Percentiles rank a stretch among this genome's conserved stretches.
phyloP scores from a whole-genome alignment of 208 protist genomes.

The Trichomonas gallinae region DNA sequence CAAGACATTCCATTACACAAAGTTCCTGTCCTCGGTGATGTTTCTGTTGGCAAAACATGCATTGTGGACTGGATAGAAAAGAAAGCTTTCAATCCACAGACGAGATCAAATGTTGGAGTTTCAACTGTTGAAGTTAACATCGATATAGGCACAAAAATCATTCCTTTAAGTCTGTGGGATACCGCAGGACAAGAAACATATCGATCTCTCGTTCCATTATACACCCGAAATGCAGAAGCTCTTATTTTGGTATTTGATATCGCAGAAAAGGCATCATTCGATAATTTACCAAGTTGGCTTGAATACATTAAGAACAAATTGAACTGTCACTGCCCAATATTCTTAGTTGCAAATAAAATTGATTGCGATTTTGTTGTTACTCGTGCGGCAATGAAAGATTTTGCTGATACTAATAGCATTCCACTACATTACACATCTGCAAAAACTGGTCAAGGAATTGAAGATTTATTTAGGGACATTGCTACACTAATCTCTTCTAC shows the following conservation, averaged over 20 bases:
- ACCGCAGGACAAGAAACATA: neutral
- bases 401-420: neutral
- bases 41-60: neutral
- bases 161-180: neutral
- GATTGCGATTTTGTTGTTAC: neutral
- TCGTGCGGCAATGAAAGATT: neutral
- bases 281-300: neutral
- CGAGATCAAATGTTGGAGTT: neutral
- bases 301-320: neutral
- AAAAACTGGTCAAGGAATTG: neutral
- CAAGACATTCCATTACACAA: neutral
- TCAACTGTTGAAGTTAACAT: neutral
- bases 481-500: neutral
- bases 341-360: neutral
- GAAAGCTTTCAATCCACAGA: neutral
- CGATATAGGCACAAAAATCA: neutral
- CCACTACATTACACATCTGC: neutral
- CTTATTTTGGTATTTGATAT: neutral
- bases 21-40: neutral
- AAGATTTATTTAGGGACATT: neutral
- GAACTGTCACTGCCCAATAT: neutral
- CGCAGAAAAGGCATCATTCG: neutral
- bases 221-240: neutral
- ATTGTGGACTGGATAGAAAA: neutral
- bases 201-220: neutral